Conservation (phyloP, 75 land plant species). For the Azolla pinnata region DNA sequence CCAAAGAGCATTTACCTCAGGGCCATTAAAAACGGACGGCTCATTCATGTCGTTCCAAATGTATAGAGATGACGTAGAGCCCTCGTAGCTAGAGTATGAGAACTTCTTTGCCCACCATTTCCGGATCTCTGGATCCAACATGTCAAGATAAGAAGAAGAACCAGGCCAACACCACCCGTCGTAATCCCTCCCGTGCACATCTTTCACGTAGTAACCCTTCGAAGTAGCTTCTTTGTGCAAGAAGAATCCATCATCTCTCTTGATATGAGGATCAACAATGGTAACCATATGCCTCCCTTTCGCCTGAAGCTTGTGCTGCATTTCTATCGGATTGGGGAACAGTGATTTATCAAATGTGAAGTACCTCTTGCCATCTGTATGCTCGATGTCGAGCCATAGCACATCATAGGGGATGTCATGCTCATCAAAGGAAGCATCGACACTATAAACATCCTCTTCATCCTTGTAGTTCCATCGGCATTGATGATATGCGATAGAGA, state of each 20-base stretch:
- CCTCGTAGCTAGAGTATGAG: constrained; percentile 53
- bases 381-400: constrained; percentile 98
- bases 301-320: constrained; percentile 81
- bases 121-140: constrained; percentile 87
- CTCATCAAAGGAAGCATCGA: constrained; percentile 88
- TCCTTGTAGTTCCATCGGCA: constrained; percentile 98
- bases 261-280: constrained; percentile 96
- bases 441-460: constrained; percentile 83
- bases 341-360: constrained; percentile 84
- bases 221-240: constrained; percentile 83
- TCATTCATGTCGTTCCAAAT: constrained; percentile 99
- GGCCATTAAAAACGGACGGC: constrained; percentile 99
- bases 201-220: constrained; percentile 88
- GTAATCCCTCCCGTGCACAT: constrained; percentile 63
- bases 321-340: constrained; percentile 85
- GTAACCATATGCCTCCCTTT: constrained; percentile 96
- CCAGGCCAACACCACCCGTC: constrained; percentile 99
- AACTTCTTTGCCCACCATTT: constrained; percentile 95
- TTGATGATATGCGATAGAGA: constrained; percentile 89
- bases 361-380: constrained; percentile 90
- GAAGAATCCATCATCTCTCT: constrained; percentile 65
- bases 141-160: constrained; percentile 80
- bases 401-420: constrained; percentile 96
- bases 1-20: constrained; percentile 72
- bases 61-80: constrained; percentile 81